phyloP scores from a whole-genome alignment of 83 land plant genomes.

The Isoetes engelmannii region DNA sequence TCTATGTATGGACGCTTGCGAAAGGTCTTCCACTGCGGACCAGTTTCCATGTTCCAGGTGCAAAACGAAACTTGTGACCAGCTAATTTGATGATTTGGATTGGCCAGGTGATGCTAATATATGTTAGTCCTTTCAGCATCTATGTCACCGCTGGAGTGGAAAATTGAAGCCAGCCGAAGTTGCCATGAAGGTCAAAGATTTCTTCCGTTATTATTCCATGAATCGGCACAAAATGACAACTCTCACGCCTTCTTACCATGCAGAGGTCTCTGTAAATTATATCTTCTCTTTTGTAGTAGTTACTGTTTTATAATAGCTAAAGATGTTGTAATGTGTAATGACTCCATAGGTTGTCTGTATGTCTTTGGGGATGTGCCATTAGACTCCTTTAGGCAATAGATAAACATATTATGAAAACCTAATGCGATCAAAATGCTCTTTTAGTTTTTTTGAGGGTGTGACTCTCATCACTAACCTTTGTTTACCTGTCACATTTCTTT shows the following conservation, averaged over 20 bases:
- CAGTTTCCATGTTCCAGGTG: conserved; percentile 98
- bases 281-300: neutral
- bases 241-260: conserved; percentile 92
- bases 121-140: conserved; percentile 43
- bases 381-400: neutral
- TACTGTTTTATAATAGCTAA: conserved; percentile 7
- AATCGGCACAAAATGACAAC: conserved; percentile 98
- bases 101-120: neutral
- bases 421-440: neutral
- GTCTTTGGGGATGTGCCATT: conserved; percentile 4
- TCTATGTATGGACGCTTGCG: conserved; percentile 92
- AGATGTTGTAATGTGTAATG: neutral
- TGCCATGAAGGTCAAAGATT: conserved; percentile 88
- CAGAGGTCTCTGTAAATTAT: conserved; percentile 51
- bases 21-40: conserved; percentile 88
- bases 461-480: neutral
- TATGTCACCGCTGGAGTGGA: conserved; percentile 78
- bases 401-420: neutral
- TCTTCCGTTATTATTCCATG: conserved; percentile 86
- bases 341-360: neutral
- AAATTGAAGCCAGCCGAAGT: conserved; percentile 65
- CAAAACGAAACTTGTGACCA: conserved; percentile 4
- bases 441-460: neutral
- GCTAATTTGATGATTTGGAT: neutral
- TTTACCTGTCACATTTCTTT: neutral